Evolutionary conservation across 1,284 basidiomycete genomes (phyloP).

Genomic region (Ustilago loliicola): DNA sequence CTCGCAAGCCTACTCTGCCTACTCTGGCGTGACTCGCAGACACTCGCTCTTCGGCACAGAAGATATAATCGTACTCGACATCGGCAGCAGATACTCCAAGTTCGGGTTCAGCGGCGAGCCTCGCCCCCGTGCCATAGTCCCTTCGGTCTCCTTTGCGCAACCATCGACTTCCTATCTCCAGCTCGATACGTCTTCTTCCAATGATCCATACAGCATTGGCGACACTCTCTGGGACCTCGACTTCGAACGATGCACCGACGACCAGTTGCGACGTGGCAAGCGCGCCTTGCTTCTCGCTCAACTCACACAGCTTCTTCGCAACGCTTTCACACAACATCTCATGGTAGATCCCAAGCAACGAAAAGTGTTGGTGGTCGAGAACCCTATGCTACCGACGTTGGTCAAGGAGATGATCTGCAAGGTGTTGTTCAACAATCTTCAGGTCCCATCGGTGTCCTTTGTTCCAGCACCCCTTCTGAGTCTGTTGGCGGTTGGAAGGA

Average conservation of each 20-base stretch:
- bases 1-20: slow-evolving; percentile 27
- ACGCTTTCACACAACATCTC: slow-evolving; percentile 74
- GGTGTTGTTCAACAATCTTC: slow-evolving; percentile 88
- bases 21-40: slow-evolving; percentile 39
- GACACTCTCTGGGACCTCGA: slow-evolving; percentile 64
- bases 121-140: slow-evolving; percentile 58
- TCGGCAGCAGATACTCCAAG: slow-evolving; percentile 62
- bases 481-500: slow-evolving; percentile 84
- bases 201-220: slow-evolving; percentile 28
- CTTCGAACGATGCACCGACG: slow-evolving; percentile 40
- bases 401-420: slow-evolving; percentile 89
- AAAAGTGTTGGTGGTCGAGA: slow-evolving; percentile 91
- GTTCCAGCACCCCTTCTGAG: slow-evolving; percentile 80
- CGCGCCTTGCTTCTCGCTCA: slow-evolving; percentile 49
- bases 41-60: slow-evolving; percentile 61
- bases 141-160: slow-evolving; percentile 69
- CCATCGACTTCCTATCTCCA: slow-evolving; percentile 40
- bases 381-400: slow-evolving; percentile 84
- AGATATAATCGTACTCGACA: slow-evolving; percentile 63
- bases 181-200: slow-evolving; percentile 10
- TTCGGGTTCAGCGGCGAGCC: slow-evolving; percentile 64
- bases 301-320: slow-evolving; percentile 55
- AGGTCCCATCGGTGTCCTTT: slow-evolving; percentile 92
- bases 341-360: slow-evolving; percentile 92
- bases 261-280: slow-evolving; percentile 46